A percentile compares a stretch with the other conserved stretches of the same genome.
Conservation (phyloP, 495 filamentous ascomycete species). For the Annulohypoxylon stygium region DNA sequence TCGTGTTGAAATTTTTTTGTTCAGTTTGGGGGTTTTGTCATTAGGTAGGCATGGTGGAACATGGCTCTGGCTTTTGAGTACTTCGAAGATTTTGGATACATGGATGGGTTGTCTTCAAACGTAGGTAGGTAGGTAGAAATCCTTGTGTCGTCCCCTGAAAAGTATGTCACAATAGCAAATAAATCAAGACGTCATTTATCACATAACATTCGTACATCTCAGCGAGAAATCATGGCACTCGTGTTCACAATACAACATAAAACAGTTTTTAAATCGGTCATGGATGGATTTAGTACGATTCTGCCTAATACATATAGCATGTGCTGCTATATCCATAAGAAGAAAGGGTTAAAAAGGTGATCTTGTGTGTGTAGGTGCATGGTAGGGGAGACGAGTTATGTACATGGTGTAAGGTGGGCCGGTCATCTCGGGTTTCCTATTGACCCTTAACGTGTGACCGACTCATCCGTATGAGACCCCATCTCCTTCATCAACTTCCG, state of each 20-base stretch:
- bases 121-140: too few relatives aligned
- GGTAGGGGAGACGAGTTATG: slow-evolving; percentile 23
- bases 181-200: background rate
- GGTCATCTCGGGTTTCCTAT: slow-evolving; percentile 12
- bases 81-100: too few relatives aligned
- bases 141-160: too few relatives aligned
- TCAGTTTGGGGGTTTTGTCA: too few relatives aligned
- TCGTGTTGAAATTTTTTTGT: too few relatives aligned
- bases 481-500: slow-evolving; percentile 19
- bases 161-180: too few relatives aligned
- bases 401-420: slow-evolving; percentile 22
- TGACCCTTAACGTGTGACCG: slow-evolving; percentile 10
- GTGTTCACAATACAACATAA: slow-evolving; percentile 3
- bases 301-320: slow-evolving; percentile 33
- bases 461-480: slow-evolving; percentile 31
- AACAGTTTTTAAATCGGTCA: background rate
- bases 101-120: too few relatives aligned
- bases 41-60: too few relatives aligned
- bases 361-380: slow-evolving; percentile 1
- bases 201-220: background rate
- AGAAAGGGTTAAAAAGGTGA: slow-evolving; percentile 10
- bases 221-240: background rate
- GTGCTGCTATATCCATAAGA: slow-evolving; percentile 28
- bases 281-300: slow-evolving; percentile 23
- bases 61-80: too few relatives aligned